Percentiles rank a stretch among this genome's conserved stretches.
These are phyloP conservation scores for Hyaloscypha variabilis DNA, from an alignment of 495 filamentous ascomycete species.

Conservation along the genomic window DNA sequence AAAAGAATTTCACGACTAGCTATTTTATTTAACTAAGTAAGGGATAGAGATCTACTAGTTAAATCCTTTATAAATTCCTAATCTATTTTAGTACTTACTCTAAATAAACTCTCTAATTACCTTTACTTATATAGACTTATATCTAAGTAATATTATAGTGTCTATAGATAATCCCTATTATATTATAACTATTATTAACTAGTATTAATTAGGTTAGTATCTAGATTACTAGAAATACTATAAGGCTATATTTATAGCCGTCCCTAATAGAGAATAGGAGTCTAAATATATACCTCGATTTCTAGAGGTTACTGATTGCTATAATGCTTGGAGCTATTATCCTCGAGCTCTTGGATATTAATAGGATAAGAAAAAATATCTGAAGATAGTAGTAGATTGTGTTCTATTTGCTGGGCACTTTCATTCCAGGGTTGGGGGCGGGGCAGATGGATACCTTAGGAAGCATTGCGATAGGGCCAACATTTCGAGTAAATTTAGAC, in stretches of 20 bases:
- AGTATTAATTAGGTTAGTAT: constrained; percentile 52
- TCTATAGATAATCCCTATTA: constrained; percentile 30
- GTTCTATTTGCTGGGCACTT: too few relatives aligned
- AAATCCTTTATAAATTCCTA: too few relatives aligned
- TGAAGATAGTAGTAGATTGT: too few relatives aligned
- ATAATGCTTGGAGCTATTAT: constrained; percentile 17
- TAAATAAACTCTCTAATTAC: constrained; percentile 45
- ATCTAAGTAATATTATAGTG: constrained; percentile 49
- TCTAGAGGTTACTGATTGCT: constrained; percentile 17
- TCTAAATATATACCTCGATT: constrained; percentile 16
- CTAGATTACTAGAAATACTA: constrained; percentile 51
- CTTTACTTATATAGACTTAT: constrained; percentile 51
- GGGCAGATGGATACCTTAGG: too few relatives aligned
- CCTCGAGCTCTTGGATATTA: too few relatives aligned
- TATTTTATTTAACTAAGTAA: too few relatives aligned
- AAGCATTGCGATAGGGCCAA: too few relatives aligned
- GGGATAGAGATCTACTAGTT: too few relatives aligned
- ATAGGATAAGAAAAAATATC: too few relatives aligned
- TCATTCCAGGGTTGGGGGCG: too few relatives aligned
- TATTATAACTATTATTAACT: constrained; percentile 45
- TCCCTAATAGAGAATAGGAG: constrained; percentile 10
- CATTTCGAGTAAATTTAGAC: too few relatives aligned
- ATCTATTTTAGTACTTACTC: constrained; percentile 41
- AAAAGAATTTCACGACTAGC: too few relatives aligned
- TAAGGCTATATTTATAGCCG: constrained; percentile 37